Percentiles rank a stretch among this genome's conserved stretches.
Conservation (phyloP, 1,139 yeast species). For the Waltiozyma sp. region DNA sequence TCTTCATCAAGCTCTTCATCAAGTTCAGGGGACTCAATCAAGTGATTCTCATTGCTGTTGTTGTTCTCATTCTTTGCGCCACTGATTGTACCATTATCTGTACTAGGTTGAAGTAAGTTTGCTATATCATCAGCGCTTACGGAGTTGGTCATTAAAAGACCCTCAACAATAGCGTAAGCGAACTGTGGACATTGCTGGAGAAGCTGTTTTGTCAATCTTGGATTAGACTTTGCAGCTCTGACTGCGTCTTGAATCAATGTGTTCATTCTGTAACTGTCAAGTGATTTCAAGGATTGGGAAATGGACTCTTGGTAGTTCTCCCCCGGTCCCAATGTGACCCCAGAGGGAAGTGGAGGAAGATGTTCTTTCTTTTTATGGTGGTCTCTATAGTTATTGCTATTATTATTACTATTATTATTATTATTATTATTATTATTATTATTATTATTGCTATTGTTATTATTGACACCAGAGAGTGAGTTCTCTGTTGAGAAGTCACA, state of each 20-base stretch:
- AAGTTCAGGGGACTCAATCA: constrained; percentile 3
- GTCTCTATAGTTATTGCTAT: constrained; percentile 8
- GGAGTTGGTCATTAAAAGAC: constrained; percentile 39
- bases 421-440: not conserved
- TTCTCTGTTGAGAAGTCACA: constrained; percentile 61
- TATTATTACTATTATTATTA: constrained; percentile 3
- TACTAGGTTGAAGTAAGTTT: constrained; percentile 13
- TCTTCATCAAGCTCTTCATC: constrained; percentile 34
- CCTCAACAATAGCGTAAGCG: constrained; percentile 72
- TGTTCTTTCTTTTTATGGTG: constrained; percentile 4
- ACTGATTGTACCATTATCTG: not conserved
- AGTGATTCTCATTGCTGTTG: constrained; percentile 2
- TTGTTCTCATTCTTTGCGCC: not conserved
- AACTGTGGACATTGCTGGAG: constrained; percentile 69
- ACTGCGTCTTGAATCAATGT: constrained; percentile 54
- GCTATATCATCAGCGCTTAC: constrained; percentile 23
- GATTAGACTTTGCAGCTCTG: constrained; percentile 49
- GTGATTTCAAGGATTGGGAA: constrained; percentile 43
- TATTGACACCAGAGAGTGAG: constrained; percentile 7
- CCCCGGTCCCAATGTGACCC: constrained; percentile 36
- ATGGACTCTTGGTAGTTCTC: constrained; percentile 51
- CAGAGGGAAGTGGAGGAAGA: constrained; percentile 33
- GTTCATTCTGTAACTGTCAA: constrained; percentile 46
- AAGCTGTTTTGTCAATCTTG: constrained; percentile 51
- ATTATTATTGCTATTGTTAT: not conserved